A percentile compares a stretch with the other conserved stretches of the same genome.
Conservation (phyloP, 169 alveolate species). For the Eimeria falciformis region DNA sequence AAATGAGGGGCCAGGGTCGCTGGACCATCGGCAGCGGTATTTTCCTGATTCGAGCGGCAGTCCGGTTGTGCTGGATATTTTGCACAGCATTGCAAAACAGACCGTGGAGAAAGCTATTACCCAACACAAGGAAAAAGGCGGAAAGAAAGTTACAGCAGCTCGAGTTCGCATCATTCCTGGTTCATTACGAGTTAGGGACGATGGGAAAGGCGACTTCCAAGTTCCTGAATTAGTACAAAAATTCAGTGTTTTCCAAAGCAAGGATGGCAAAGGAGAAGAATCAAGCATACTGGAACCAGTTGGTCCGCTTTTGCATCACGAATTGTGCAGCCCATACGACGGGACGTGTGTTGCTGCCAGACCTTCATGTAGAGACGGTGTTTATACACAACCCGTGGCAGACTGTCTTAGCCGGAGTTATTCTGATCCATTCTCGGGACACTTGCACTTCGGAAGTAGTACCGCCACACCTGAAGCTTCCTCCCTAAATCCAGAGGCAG, state of each 20-base stretch:
- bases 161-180: background rate
- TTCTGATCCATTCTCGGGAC: background rate
- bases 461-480: background rate
- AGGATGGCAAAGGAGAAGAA: background rate
- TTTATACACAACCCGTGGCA: background rate
- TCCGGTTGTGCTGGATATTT: background rate
- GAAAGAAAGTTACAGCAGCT: background rate
- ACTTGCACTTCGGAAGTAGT: background rate
- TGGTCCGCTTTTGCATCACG: too few relatives aligned
- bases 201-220: background rate
- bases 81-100: background rate
- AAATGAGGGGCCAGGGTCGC: background rate
- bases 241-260: background rate
- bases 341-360: background rate
- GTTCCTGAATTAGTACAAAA: background rate
- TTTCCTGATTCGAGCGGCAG: background rate
- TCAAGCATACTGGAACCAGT: background rate
- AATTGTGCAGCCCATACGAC: background rate
- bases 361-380: background rate
- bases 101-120: background rate
- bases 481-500: background rate
- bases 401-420: background rate
- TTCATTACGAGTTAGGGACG: background rate
- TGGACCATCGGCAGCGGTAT: background rate
- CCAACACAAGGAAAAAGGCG: background rate